These are phyloP conservation scores for Crotalaria pallida DNA, from an alignment of 306 rosid genomes.

Conservation along the genomic window DNA sequence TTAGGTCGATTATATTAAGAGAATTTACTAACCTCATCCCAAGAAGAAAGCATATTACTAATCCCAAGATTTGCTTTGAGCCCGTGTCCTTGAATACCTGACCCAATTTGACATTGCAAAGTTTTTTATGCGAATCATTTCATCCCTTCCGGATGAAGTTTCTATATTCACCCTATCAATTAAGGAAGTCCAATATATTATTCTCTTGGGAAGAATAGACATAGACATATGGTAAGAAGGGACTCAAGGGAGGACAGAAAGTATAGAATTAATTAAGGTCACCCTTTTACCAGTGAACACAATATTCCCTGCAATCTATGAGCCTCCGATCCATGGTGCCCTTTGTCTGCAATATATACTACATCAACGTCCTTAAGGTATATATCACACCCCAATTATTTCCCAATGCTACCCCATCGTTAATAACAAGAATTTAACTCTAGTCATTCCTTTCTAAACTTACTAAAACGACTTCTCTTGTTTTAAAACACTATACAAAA, in stretches of 20 bases:
- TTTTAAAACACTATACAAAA: not conserved
- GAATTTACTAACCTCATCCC: no score
- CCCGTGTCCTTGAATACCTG: not conserved
- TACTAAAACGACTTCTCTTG: no score
- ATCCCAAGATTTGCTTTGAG: not conserved
- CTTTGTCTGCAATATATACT: not conserved
- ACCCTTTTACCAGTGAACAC: not conserved
- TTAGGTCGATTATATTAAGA: no score
- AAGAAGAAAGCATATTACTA: not conserved
- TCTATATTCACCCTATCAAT: constrained; percentile 17
- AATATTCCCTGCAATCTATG: constrained; percentile 17
- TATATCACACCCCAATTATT: not conserved
- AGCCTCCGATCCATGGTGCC: not conserved
- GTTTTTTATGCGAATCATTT: constrained; percentile 20
- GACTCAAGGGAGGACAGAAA: constrained; percentile 20
- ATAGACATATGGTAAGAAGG: constrained; percentile 9
- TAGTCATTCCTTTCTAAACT: not conserved
- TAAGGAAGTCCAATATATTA: not conserved
- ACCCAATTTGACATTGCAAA: not conserved
- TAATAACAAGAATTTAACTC: constrained; percentile 1
- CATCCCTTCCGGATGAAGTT: constrained; percentile 18
- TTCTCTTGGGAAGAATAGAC: constrained; percentile 26
- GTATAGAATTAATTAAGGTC: constrained; percentile 20
- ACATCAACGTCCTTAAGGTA: constrained; percentile 2
- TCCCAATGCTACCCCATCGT: not conserved